Conservation (phyloP, 2,329 filamentous ascomycete species). For the Alternaria ventricosa region DNA sequence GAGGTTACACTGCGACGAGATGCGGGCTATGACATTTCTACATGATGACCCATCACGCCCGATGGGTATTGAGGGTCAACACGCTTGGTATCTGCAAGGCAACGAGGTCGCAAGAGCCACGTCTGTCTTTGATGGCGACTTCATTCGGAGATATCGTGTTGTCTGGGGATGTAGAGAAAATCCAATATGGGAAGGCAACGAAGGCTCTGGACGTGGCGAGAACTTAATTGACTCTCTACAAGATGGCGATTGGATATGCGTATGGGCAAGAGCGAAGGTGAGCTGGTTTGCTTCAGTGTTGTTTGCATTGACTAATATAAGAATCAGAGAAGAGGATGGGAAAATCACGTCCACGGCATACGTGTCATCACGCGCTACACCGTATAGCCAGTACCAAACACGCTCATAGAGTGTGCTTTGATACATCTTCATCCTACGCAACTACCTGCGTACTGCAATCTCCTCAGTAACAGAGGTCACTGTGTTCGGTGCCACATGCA, state of each 20-base stretch:
- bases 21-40: slow-evolving; percentile 5
- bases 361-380: slow-evolving; percentile 18
- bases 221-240: slow-evolving; percentile 21
- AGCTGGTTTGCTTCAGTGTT: neutral
- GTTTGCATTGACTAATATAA: neutral
- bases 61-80: slow-evolving; percentile 13
- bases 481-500: slow-evolving; percentile 9
- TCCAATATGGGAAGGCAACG: slow-evolving; percentile 5
- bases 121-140: slow-evolving; percentile 18
- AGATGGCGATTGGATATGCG: slow-evolving; percentile 22
- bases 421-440: neutral
- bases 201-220: slow-evolving; percentile 21
- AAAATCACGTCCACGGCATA: slow-evolving; percentile 23
- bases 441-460: slow-evolving; percentile 3
- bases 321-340: slow-evolving; percentile 21
- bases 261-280: slow-evolving; percentile 32
- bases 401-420: neutral
- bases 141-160: slow-evolving; percentile 18
- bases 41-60: neutral
- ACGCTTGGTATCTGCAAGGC: slow-evolving; percentile 30
- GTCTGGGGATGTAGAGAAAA: slow-evolving; percentile 19
- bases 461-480: slow-evolving; percentile 10
- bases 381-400: slow-evolving; percentile 5
- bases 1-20: slow-evolving; percentile 16
- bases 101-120: slow-evolving; percentile 22